Conservation (phyloP, 2,329 filamentous ascomycete genomes). For the Knufia fluminis region DNA sequence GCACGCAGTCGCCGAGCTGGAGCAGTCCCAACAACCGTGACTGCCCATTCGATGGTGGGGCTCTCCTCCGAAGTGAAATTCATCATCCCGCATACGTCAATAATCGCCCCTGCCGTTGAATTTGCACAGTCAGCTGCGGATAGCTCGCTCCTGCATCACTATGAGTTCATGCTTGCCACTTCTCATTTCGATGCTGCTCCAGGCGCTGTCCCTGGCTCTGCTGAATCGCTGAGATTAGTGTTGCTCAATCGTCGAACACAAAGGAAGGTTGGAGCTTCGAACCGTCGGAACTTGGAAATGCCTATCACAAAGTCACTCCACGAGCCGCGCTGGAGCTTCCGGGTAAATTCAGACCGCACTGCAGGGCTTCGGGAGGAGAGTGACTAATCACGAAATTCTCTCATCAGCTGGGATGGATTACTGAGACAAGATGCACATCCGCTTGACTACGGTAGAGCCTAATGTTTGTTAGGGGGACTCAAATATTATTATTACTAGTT, state of each 20-base stretch:
- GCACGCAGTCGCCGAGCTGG: too few relatives aligned
- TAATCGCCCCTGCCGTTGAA: too few relatives aligned
- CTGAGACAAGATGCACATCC: neutral
- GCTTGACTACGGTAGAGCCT: neutral
- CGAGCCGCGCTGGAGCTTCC: neutral
- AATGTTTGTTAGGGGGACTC: neutral
- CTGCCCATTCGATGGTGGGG: too few relatives aligned
- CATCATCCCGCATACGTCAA: too few relatives aligned
- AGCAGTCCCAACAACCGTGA: too few relatives aligned
- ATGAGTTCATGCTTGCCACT: neutral
- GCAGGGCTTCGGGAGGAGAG: too few relatives aligned
- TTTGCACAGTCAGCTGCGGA: too few relatives aligned
- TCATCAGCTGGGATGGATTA: constrained; percentile 1
- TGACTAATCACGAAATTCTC: constrained; percentile 4
- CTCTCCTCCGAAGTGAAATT: too few relatives aligned
- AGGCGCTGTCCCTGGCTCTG: too few relatives aligned
- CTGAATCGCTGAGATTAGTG: too few relatives aligned
- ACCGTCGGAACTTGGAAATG: neutral
- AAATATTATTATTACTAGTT: neutral
- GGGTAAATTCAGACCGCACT: neutral
- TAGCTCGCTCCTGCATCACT: neutral
- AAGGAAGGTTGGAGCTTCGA: too few relatives aligned
- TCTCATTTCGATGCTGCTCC: neutral
- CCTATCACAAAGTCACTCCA: neutral
- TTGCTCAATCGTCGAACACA: too few relatives aligned